Evolutionary conservation across 2,329 filamentous ascomycete species (phyloP), one percentile per base, ranked within the genome.

Genomic region (Diaporthe ampelina): DNA sequence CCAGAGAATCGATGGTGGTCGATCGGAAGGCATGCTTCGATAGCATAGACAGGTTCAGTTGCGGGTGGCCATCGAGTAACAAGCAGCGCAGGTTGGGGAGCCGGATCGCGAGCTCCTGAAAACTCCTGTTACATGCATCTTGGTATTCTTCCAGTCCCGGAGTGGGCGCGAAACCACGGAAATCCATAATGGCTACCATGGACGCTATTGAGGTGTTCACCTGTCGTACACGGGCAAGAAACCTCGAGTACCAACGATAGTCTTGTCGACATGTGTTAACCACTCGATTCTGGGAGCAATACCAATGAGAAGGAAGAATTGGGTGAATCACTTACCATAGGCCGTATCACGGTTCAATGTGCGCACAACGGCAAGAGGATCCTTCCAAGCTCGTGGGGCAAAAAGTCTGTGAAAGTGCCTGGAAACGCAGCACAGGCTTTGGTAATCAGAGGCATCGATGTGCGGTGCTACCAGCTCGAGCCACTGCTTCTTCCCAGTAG

Each of bases 311-410:
- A 68, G 68, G 48, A 67, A 24, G 3, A 17, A 21, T 1, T 43
- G 37, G 37, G 56, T 35, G 17, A 29, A 26, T 35, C 10, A 79
- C 85, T 83, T 74, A 88, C 87, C 87, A 79, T 87, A 81, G 76
- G 83, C 84, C 17, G 85, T 84, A 73, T 86, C 83, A 32, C 88
- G 78, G 8, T 85, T 85, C 11, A 85, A 80, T 1, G 76, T 79
- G 75, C 84, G 82, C 32, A 83, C 82, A 1, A 83, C 79, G 24
- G 81, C 78, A 24, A 90, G 78, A 15, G 89, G 83, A 77, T 90
- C 85, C 75, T 82, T 82, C 89, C 89, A 91, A 24, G 91, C 80
- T 6, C 83, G 85, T 26, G 88, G 87, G 6, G 86, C 86, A 78
- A 91, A 91, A 26, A 85, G 80, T 56, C 77, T 73, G 81, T 87